A percentile compares a stretch with the other conserved stretches of the same genome.
These are phyloP conservation scores for Parafenestella ontariensis DNA, from an alignment of 2,329 filamentous ascomycete species.

Conservation along the genomic window DNA sequence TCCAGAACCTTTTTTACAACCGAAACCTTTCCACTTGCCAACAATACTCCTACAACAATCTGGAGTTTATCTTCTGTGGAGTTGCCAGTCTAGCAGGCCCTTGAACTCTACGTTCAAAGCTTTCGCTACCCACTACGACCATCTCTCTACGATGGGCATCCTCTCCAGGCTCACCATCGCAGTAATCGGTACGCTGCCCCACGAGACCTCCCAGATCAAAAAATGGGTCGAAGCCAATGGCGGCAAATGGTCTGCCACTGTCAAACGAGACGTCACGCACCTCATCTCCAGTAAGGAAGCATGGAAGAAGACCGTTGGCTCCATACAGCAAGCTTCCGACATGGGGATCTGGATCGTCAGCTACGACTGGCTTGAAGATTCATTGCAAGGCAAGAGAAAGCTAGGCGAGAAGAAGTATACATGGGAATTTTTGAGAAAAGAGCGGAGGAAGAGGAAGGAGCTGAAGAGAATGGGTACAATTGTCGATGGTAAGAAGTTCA, in stretches of 20 bases:
- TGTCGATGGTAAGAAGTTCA: slow-evolving; percentile 42
- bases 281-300: slow-evolving; percentile 70
- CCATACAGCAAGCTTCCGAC: slow-evolving; percentile 30
- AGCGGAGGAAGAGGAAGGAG: slow-evolving; percentile 43
- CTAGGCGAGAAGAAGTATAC: slow-evolving; percentile 45
- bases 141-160: slow-evolving; percentile 35
- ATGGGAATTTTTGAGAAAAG: slow-evolving; percentile 34
- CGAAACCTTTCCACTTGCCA: background rate
- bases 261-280: slow-evolving; percentile 71
- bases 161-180: slow-evolving; percentile 65
- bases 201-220: slow-evolving; percentile 61
- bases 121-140: background rate
- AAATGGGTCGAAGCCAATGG: slow-evolving; percentile 71
- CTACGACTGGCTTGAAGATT: slow-evolving; percentile 58
- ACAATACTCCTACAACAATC: background rate
- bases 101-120: background rate
- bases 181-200: slow-evolving; percentile 64
- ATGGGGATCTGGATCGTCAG: slow-evolving; percentile 46
- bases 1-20: background rate
- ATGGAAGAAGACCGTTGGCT: slow-evolving; percentile 59
- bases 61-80: background rate
- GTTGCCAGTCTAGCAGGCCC: background rate
- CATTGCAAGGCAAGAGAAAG: slow-evolving; percentile 48
- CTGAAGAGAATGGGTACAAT: slow-evolving; percentile 32
- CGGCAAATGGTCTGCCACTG: slow-evolving; percentile 62